Base-by-base conservation (phyloP, 2,329 filamentous ascomycete species). In the Bipolaris bicolor region DNA sequence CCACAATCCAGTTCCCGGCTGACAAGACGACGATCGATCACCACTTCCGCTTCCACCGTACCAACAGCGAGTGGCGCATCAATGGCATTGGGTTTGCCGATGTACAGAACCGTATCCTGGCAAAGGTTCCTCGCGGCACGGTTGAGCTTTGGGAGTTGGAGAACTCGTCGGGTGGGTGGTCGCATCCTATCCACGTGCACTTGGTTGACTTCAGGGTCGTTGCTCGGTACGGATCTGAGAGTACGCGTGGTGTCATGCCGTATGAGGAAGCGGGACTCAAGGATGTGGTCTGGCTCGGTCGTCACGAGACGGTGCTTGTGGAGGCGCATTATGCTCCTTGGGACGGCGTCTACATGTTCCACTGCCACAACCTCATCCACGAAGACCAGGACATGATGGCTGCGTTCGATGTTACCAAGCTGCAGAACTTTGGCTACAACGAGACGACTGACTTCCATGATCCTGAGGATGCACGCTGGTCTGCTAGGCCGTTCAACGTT, bases 151-250 rank as follows among this genome's bases (percentile, higher is more conserved):
- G 76, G 76, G 65, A 70, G 26, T 63, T 78, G 3, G 61, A 80
- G 58, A 86, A 87, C 68, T 75, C 71, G 24, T 77, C 76, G 5
- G 83, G 81, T 18, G 81, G 79, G 20, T 83, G 82, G 74, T 78
- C 80, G 2, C 84, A 86, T 62, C 84, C 83, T 0, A 73, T 79
- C 22, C 85, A 87, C 69, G 80, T 87, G 45, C 85, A 87, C 63
- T 77, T 87, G 1, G 79, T 88, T 55, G 84, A 87, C 64, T 83
- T 87, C 72, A 79, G 82, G 54, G 79, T 87, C 45, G 63, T 86
- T 18, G 76, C 74, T 6, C 82, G 85, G 16, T 78, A 70, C 0
- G 80, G 81, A 7, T 18, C 20, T 13, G 78, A 78, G 5, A 72
- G 75, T 16, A 33, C 26, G 15, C 67, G 70, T 6, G 65, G 70